Conservation (phyloP, 2,329 filamentous ascomycete genomes). For the Colletotrichum lentis region DNA sequence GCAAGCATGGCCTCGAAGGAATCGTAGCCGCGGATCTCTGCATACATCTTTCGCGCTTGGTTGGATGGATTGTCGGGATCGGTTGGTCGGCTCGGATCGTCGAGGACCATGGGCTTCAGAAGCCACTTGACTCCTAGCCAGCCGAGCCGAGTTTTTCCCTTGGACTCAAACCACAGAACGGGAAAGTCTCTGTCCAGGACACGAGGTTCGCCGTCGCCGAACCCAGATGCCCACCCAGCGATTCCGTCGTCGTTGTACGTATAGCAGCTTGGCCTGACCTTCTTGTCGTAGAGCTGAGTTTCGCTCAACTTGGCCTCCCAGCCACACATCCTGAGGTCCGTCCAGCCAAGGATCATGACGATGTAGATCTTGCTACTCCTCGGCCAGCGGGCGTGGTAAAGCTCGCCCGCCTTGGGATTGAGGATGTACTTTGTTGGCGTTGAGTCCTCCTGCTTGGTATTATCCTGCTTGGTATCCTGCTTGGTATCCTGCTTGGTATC, state of each 20-base stretch:
- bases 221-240: slow-evolving; percentile 36
- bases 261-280: slow-evolving; percentile 34
- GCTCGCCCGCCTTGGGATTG: slow-evolving; percentile 33
- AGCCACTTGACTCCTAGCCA: slow-evolving; percentile 22
- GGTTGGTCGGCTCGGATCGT: slow-evolving; percentile 28
- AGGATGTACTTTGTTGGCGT: slow-evolving; percentile 18
- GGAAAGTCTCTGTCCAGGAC: slow-evolving; percentile 37
- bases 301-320: slow-evolving; percentile 27
- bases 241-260: slow-evolving; percentile 34
- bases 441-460: slow-evolving; percentile 1
- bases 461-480: background rate
- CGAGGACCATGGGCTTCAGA: slow-evolving; percentile 25
- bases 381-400: slow-evolving; percentile 37
- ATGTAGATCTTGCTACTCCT: slow-evolving; percentile 33
- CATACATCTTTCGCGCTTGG: slow-evolving; percentile 26
- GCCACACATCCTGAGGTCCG: slow-evolving; percentile 29
- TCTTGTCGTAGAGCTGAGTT: slow-evolving; percentile 19
- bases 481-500: background rate
- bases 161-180: slow-evolving; percentile 38
- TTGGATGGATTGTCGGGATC: slow-evolving; percentile 23
- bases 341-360: slow-evolving; percentile 39
- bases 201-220: slow-evolving; percentile 30
- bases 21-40: slow-evolving; percentile 25
- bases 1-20: slow-evolving; percentile 34
- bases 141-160: slow-evolving; percentile 36